Evolutionary conservation across 257 asterid species (phyloP).

Genomic region (Fraxinus quadrangulata): DNA sequence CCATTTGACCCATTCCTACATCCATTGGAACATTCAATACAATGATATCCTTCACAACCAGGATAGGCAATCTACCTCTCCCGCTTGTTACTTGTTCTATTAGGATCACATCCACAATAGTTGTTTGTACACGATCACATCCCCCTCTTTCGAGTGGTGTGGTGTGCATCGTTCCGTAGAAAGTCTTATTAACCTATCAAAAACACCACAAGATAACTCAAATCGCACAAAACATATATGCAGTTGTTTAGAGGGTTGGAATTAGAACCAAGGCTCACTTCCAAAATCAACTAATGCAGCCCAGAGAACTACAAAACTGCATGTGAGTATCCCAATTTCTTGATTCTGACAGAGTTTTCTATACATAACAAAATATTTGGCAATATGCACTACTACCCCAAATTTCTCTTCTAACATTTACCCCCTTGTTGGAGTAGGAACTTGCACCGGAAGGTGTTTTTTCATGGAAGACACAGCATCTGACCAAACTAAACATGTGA

Average conservation of each 20-base stretch:
- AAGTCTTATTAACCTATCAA: not conserved
- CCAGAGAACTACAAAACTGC: not conserved
- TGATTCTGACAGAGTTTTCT: not conserved
- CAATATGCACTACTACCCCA: not conserved
- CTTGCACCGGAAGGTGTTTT: not conserved
- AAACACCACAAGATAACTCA: not conserved
- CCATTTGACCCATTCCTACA: not conserved
- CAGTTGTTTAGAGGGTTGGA: not conserved
- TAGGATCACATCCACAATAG: too few species aligned
- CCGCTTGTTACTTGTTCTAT: not conserved
- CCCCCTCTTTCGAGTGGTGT: too few species aligned
- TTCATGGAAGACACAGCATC: not conserved
- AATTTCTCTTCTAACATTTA: not conserved
- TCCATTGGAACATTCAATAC: not conserved
- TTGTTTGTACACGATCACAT: too few species aligned
- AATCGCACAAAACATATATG: not conserved
- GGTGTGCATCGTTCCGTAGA: not conserved
- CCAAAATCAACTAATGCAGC: not conserved
- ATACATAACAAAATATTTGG: not conserved
- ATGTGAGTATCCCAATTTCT: not conserved
- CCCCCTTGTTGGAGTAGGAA: not conserved
- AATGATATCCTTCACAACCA: not conserved
- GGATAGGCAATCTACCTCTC: not conserved
- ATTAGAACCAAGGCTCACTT: not conserved
- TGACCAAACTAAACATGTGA: not conserved